Base-by-base conservation (phyloP, 257 asterid genomes). In the Fraxinus americana region DNA sequence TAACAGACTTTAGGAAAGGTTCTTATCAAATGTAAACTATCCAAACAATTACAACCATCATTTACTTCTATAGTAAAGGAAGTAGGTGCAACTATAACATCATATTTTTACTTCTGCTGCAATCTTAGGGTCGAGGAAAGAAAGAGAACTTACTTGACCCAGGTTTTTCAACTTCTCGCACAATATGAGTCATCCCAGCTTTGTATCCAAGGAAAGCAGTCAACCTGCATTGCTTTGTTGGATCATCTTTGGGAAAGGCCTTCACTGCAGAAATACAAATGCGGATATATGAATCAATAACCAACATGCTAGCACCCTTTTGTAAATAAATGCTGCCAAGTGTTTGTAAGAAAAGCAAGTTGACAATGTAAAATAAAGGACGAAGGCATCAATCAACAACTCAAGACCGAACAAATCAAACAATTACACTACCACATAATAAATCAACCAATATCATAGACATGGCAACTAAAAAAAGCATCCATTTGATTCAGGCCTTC, bases 121-220 rank as follows among this genome's bases (percentile, higher is more conserved):
- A 23, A 59, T 59, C 29, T 7, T 34, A 23, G 16, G 32, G 7
- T 1, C 48, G 1, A 10, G 19, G 34, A 48, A 29, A 73, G 32
- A 59, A 45, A 11, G 48, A 59, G n/a, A 3, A 83, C 93, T 85
- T 73, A 88, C 98, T 91, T 72, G 97, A 93, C 61, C 98, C 97
- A 70, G 96, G 98, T 77, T 93, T 93, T 30, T 93, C 98, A 71
- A 93, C 97, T 32, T 91, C 98, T 67, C 97, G 86, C 16, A 93
- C 94, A 70, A 93, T 88, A 72, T 91, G 98, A 34, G 98, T 91
- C 98, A 93, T 93, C 68, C 98, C 97, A 76, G 96, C 94, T 81
- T 93, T 93, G 81, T 93, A 90, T 1, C 96, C 98, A 17, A 91
- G 89, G 41, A 93, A 89, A 43, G 97, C 96, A 70, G 98, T 93